Percentiles rank a stretch among this genome's conserved stretches.
phyloP scores from a whole-genome alignment of 345 rosid genomes.

The Murraya paniculata region DNA sequence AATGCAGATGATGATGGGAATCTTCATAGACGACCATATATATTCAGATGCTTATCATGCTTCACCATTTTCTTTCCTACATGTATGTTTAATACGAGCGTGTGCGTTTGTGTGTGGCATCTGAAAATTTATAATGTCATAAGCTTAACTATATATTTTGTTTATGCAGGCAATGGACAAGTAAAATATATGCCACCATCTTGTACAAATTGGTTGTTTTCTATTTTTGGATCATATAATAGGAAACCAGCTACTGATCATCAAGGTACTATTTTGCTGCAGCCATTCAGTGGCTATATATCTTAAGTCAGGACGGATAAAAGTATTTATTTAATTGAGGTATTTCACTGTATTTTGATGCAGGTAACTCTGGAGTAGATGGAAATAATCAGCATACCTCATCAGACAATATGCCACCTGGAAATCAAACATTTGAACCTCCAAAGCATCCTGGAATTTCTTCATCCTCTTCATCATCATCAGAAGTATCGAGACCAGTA shows the following conservation, averaged over 20 bases:
- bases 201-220: neutral
- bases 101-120: no score
- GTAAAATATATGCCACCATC: neutral
- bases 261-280: neutral
- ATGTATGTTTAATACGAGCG: slow-evolving; percentile 33
- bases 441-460: neutral
- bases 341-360: neutral
- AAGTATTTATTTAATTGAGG: no score
- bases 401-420: neutral
- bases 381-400: neutral
- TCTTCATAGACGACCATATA: slow-evolving; percentile 21
- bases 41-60: slow-evolving; percentile 73
- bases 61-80: slow-evolving; percentile 61
- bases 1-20: slow-evolving; percentile 5
- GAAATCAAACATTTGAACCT: neutral
- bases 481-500: no score
- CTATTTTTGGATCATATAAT: neutral
- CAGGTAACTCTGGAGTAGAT: neutral
- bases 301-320: no score
- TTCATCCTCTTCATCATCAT: no score
- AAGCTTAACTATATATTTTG: neutral
- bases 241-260: neutral
- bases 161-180: neutral
- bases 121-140: neutral
- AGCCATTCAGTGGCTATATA: neutral